These are phyloP conservation scores for Aureobasidium sp. DNA, from an alignment of 2,329 filamentous ascomycete genomes.

Conservation along the genomic window DNA sequence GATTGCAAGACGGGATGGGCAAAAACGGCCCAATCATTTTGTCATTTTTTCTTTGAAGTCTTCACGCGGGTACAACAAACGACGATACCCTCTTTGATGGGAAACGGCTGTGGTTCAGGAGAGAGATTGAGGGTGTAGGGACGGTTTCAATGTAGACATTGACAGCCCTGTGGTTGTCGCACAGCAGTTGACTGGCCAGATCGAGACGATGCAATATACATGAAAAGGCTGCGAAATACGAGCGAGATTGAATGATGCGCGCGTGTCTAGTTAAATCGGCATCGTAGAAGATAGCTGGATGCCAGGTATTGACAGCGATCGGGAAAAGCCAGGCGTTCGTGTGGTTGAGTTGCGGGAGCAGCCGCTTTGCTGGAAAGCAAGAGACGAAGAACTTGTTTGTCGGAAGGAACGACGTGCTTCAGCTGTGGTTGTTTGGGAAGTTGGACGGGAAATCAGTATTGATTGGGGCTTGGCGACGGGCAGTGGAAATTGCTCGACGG, in stretches of 20 bases:
- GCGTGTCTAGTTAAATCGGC: background rate
- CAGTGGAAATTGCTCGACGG: background rate
- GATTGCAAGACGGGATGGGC: background rate
- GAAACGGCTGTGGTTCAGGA: background rate
- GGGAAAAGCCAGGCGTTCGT: background rate
- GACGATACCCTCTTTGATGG: background rate
- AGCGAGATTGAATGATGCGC: background rate
- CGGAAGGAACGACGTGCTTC: background rate
- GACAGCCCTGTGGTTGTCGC: background rate
- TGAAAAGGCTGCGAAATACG: background rate
- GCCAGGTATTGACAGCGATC: background rate
- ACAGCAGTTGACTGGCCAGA: background rate
- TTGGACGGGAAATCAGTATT: background rate
- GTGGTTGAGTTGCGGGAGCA: background rate
- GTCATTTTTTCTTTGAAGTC: background rate
- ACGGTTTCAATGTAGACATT: background rate
- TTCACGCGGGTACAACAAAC: background rate
- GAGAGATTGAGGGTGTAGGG: background rate
- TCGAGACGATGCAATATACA: background rate
- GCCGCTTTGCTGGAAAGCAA: background rate
- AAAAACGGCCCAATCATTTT: background rate
- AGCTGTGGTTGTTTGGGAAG: background rate
- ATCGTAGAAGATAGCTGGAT: background rate
- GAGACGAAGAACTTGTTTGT: background rate
- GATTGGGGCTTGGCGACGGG: background rate